Percentiles rank a stretch among this genome's conserved stretches.
phyloP scores from a whole-genome alignment of 257 asterid genomes.

The Fraxinus pennsylvanica region DNA sequence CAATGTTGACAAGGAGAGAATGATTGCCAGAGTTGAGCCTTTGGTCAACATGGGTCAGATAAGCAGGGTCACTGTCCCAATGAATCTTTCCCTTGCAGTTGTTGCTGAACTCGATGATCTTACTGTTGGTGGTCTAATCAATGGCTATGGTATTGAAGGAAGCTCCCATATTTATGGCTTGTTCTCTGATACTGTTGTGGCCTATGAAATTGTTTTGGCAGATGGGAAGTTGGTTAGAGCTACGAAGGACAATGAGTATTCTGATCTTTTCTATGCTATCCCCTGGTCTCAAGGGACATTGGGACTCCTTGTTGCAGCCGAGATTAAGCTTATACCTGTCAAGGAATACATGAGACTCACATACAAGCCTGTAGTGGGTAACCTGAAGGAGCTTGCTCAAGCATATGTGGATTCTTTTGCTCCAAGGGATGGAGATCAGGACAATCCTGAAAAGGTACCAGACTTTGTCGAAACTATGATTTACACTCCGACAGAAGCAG shows the following conservation, averaged over 20 bases:
- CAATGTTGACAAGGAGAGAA: constrained; percentile 67
- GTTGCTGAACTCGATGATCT: constrained; percentile 96
- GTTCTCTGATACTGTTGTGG: constrained; percentile 91
- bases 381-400: constrained; percentile 73
- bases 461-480: constrained; percentile 73
- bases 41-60: constrained; percentile 97
- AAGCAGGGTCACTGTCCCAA: constrained; percentile 61
- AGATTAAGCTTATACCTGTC: constrained; percentile 86
- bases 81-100: constrained; percentile 62
- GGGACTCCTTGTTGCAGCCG: constrained; percentile 90
- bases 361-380: constrained; percentile 79
- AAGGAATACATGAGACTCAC: constrained; percentile 92
- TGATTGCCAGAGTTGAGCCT: constrained; percentile 91
- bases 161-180: constrained; percentile 90
- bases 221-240: constrained; percentile 86
- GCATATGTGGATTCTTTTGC: constrained; percentile 80
- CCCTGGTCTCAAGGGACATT: constrained; percentile 99
- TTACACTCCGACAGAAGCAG: constrained; percentile 70
- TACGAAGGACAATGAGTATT: constrained; percentile 82
- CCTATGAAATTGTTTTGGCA: constrained; percentile 81
- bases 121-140: constrained; percentile 93
- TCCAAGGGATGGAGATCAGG: constrained; percentile 89
- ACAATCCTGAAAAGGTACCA: constrained; percentile 43
- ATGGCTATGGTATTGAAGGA: constrained; percentile 96
- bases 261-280: constrained; percentile 85